A percentile compares a stretch with the other conserved stretches of the same genome.
These are phyloP conservation scores for Porogramme epimiltina DNA, from an alignment of 1,284 basidiomycete genomes.

Conservation along the genomic window DNA sequence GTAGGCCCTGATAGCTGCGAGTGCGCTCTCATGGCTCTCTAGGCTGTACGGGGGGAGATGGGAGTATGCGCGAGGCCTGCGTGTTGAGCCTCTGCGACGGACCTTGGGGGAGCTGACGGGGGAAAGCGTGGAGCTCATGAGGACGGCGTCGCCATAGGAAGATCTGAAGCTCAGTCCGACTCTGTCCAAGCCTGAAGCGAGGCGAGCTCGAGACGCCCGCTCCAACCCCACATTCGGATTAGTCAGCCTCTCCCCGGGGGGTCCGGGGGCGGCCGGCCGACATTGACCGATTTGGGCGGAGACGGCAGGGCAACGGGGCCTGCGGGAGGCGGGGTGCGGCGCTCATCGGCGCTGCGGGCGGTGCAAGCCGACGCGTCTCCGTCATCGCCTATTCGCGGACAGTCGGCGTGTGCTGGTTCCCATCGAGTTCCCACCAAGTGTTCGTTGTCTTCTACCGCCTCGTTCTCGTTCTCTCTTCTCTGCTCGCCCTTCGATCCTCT, in stretches of 20 bases:
- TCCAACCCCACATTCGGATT: neutral
- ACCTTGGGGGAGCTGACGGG: constrained; percentile 36
- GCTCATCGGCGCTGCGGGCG: constrained; percentile 16
- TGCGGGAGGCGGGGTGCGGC: constrained; percentile 13
- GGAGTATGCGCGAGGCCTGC: constrained; percentile 56
- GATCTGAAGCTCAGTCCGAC: constrained; percentile 9
- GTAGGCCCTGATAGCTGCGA: constrained; percentile 80
- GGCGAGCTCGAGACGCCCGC: neutral
- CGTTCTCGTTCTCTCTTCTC: constrained; percentile 5
- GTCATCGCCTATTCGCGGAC: neutral
- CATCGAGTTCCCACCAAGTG: constrained; percentile 10
- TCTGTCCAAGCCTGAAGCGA: neutral
- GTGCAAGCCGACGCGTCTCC: constrained; percentile 11
- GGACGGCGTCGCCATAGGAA: constrained; percentile 23
- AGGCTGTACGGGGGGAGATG: constrained; percentile 59
- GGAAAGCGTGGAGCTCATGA: constrained; percentile 43
- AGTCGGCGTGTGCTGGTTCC: constrained; percentile 18
- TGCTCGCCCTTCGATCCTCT: constrained; percentile 4
- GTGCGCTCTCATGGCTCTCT: constrained; percentile 73
- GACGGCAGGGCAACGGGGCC: no score
- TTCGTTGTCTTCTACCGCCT: constrained; percentile 4
- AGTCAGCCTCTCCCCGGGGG: neutral
- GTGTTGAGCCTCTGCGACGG: constrained; percentile 41
- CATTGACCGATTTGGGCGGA: no score
- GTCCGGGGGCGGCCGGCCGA: neutral